Conservation (phyloP, 75 land plant species). For the Sequoiadendron giganteum region DNA sequence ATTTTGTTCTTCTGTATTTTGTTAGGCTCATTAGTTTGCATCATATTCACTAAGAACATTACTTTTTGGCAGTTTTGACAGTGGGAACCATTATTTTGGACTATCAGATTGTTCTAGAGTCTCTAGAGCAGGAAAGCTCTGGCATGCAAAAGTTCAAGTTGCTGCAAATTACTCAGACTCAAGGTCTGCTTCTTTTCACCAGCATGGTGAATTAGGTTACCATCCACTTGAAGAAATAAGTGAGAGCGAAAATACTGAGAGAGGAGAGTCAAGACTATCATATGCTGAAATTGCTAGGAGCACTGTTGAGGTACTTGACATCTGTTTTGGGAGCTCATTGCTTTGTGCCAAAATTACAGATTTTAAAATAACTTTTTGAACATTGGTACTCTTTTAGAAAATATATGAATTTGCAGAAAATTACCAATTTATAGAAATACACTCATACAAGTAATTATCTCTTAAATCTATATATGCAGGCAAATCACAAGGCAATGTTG, state of each 20-base stretch:
- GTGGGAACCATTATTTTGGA: conserved; percentile 3
- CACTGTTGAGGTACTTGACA: conserved; percentile 62
- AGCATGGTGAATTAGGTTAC: conserved; percentile 50
- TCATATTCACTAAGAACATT: not conserved
- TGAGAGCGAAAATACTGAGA: conserved; percentile 34
- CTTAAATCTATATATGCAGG: conserved; percentile 33
- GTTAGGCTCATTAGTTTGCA: not conserved
- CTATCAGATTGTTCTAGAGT: not conserved
- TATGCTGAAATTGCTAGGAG: conserved; percentile 90
- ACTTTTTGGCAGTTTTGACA: conserved; percentile 11
- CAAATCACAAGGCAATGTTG: conserved; percentile 57
- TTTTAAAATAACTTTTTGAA: not conserved
- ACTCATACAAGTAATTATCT: not conserved
- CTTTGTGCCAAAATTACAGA: not conserved
- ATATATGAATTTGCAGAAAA: not conserved
- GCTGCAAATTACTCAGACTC: conserved; percentile 87
- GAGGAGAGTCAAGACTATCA: conserved; percentile 43
- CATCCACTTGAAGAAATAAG: conserved; percentile 95
- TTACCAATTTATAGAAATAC: no score
- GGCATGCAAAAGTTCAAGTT: conserved; percentile 47
- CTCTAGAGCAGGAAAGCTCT: not conserved
- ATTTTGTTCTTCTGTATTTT: not conserved
- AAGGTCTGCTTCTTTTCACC: conserved; percentile 60
- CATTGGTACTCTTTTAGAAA: not conserved
- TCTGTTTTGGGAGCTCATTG: not conserved